Percentiles rank a stretch among this genome's conserved stretches.
Conservation (phyloP, 2,329 filamentous ascomycete genomes). For the Ascochyta lentis region DNA sequence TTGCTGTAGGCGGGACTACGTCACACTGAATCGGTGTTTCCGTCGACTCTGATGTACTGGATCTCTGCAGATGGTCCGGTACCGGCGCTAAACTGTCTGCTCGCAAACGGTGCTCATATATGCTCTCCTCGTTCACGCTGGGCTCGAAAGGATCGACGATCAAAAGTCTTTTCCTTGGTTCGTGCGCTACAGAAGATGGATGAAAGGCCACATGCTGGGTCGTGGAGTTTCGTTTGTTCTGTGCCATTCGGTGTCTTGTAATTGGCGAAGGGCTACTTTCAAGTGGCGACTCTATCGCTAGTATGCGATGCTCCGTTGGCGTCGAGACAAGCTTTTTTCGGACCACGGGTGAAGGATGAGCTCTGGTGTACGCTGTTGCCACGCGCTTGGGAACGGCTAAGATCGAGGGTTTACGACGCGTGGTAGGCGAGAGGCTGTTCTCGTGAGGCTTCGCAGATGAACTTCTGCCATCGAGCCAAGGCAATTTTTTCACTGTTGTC, state of each 20-base stretch:
- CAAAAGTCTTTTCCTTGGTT: constrained; percentile 23
- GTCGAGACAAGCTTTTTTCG: constrained; percentile 17
- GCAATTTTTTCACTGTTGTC: constrained; percentile 30
- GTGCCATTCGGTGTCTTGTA: constrained; percentile 23
- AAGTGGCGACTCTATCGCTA: constrained; percentile 14
- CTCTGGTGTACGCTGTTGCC: neutral
- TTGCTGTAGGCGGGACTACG: constrained; percentile 8
- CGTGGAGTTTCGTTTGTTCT: constrained; percentile 17
- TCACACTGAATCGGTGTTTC: constrained; percentile 14
- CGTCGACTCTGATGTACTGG: constrained; percentile 26
- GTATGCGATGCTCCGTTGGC: constrained; percentile 7
- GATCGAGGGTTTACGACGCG: constrained; percentile 10
- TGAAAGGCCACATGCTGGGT: constrained; percentile 6
- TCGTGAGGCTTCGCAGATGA: constrained; percentile 8
- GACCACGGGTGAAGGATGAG: neutral
- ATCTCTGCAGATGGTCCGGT: constrained; percentile 32
- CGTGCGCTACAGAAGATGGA: constrained; percentile 10
- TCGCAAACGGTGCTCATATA: constrained; percentile 13
- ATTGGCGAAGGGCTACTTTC: constrained; percentile 27
- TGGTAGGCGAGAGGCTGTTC: constrained; percentile 14
- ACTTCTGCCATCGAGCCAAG: constrained; percentile 41
- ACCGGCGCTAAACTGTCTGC: constrained; percentile 32
- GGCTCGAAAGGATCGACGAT: constrained; percentile 18
- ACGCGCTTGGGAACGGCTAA: neutral
- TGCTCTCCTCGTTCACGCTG: constrained; percentile 3